phyloP scores from a whole-genome alignment of 1,139 yeast genomes.

The Geotrichum phurueaensis region DNA sequence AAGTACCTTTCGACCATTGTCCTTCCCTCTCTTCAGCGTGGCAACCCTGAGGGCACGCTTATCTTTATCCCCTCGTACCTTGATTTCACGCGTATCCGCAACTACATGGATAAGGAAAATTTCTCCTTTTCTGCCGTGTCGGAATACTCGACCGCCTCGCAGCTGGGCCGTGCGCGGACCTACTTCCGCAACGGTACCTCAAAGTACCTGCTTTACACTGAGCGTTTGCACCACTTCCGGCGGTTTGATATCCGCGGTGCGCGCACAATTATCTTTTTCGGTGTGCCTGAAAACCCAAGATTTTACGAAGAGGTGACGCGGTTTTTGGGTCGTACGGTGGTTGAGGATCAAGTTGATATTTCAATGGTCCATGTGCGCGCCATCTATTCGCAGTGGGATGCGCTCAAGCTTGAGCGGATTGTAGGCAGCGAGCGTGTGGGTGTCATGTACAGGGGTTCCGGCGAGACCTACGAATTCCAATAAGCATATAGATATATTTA shows the following conservation, averaged over 20 bases:
- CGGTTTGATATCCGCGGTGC: slow-evolving; percentile 85
- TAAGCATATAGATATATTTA: slow-evolving; percentile 14
- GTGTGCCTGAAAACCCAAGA: slow-evolving; percentile 75
- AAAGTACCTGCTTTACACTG: slow-evolving; percentile 77
- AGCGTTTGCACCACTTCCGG: slow-evolving; percentile 87
- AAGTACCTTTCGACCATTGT: slow-evolving; percentile 68
- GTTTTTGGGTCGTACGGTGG: slow-evolving; percentile 39
- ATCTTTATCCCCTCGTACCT: slow-evolving; percentile 80
- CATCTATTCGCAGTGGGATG: slow-evolving; percentile 76
- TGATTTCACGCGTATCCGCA: slow-evolving; percentile 75
- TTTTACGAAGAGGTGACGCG: slow-evolving; percentile 74
- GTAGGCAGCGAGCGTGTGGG: slow-evolving; percentile 80
- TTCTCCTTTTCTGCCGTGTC: slow-evolving; percentile 47
- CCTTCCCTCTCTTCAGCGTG: slow-evolving; percentile 61
- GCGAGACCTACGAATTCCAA: slow-evolving; percentile 66
- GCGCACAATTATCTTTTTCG: slow-evolving; percentile 73
- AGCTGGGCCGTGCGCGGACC: slow-evolving; percentile 65
- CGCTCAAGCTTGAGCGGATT: slow-evolving; percentile 68
- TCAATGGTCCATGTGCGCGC: slow-evolving; percentile 57
- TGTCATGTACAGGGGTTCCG: slow-evolving; percentile 58
- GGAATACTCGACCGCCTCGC: slow-evolving; percentile 73
- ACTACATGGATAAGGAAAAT: slow-evolving; percentile 61
- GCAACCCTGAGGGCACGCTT: slow-evolving; percentile 65
- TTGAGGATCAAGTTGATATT: slow-evolving; percentile 41
- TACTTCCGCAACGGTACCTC: slow-evolving; percentile 57